Evolutionary conservation across 352 stramenopile genomes (phyloP), one percentile per base, ranked within the genome.

Genomic region (Saprolegnia parasitica): DNA sequence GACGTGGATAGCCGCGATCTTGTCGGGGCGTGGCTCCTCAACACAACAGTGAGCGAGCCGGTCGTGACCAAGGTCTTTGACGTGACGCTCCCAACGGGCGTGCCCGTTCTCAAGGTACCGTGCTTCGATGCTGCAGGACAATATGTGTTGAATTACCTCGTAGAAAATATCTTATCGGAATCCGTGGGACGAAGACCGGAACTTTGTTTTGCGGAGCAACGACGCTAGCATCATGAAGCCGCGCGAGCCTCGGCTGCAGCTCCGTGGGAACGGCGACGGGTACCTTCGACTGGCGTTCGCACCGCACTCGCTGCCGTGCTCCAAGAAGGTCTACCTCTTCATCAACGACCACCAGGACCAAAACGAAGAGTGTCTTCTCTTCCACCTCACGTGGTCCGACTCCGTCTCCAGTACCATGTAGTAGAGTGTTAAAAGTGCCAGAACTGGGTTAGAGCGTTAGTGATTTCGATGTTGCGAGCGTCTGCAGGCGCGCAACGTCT

Each of bases 111-210:
- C 68, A 98, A 92, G 54, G 63, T 70, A 52, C 20, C 10, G 10
- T 39, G 32, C n/a, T 37, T 16, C 24, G 0, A 50, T 20, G 47
- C 18, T 49, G 42, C 21, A 64, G 11, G 13, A 15, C 9, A 40
- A 16, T 39, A 67, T 11, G 20, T 62, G n/a, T 20, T 57, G 11
- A 47, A 57, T 20, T 5, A 29, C 24, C 29, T 35, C 8, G 50
- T 66, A 94, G 79, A 97, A 97, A 66, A 97, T 98, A 57, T 80
- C 89, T 56, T 98, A 98, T 72, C 74, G 81, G 4, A 98, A 98
- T 72, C 90, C 91, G 13, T 98, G 94, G 94, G 87, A 93, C 67
- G 74, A 89, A 35, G 70, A 79, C 21, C 86, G 96, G 74, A 82
- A 79, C 4, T 84, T 98, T 50, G 56, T 81, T n/a, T 75, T 98